A percentile compares a stretch with the other conserved stretches of the same genome.
Conservation (phyloP, 169 alveolate genomes). For the Ichthyophthirius multifiliis region DNA sequence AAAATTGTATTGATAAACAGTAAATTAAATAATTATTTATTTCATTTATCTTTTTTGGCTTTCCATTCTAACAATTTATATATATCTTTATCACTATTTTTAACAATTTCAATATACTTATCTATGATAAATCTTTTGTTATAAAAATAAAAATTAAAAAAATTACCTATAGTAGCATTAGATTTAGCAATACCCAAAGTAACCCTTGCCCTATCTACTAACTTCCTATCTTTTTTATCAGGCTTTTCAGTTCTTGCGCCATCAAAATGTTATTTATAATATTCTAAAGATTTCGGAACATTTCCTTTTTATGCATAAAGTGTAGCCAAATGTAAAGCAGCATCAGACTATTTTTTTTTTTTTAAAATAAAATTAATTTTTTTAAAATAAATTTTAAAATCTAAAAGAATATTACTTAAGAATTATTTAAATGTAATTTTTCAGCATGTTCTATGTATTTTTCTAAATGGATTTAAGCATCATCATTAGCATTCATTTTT, state of each 20-base stretch:
- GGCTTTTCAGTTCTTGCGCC: constrained; percentile 43
- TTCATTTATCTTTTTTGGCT: constrained; percentile 34
- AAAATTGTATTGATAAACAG: no score
- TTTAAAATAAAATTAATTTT: not conserved
- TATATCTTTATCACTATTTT: constrained; percentile 38
- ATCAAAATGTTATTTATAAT: constrained; percentile 39
- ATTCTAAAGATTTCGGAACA: constrained; percentile 35
- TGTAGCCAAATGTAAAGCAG: constrained; percentile 38
- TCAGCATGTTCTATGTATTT: constrained; percentile 22
- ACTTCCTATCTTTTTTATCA: constrained; percentile 32
- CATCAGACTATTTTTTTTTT: constrained; percentile 27
- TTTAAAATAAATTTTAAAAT: no score
- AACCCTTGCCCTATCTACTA: constrained; percentile 43
- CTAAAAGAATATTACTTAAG: not conserved
- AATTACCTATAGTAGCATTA: constrained; percentile 35
- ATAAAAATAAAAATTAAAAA: not conserved
- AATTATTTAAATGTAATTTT: constrained; percentile 24
- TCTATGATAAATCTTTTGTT: not conserved
- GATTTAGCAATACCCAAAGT: constrained; percentile 39
- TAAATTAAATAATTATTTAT: not conserved
- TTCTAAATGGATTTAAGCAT: constrained; percentile 36
- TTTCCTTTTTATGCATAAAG: constrained; percentile 35
- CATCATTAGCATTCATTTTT: constrained; percentile 26
- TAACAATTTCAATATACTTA: constrained; percentile 38
- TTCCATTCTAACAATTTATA: constrained; percentile 42